Evolutionary conservation across 2,329 filamentous ascomycete genomes (phyloP), one percentile per base, ranked within the genome.

Genomic region (Phoma sp.): DNA sequence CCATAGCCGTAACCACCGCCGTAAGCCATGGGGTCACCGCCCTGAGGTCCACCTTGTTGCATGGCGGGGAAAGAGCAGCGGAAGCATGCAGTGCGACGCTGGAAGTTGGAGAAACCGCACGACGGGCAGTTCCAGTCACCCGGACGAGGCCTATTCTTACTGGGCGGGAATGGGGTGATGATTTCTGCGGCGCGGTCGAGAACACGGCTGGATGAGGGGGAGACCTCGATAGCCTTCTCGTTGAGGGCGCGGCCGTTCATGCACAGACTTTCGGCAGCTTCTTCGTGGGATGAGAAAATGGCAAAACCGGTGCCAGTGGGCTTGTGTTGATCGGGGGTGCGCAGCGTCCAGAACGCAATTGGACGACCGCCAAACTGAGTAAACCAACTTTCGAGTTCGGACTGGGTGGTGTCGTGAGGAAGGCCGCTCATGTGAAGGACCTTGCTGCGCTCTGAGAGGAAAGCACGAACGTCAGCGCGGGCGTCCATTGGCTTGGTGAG

Each of bases 91-190:
- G 95, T 98, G 66, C 95, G 91, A 69, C 95, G 91, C 79, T 99
- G 95, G 82, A 99, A 99, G 83, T 99, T 99, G 69, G 92, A 97
- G 81, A 99, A 99, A 57, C 95, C 95, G 72, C 95, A 99, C 46
- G 93, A 97, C 38, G 95, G 95, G 81, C 95, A 99, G 56, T 93
- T 98, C 95, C 95, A 99, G 78, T 99, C 95, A 75, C 95, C 95
- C 32, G 95, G 95, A 53, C 95, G 90, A 58, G 95, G 95, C 36
- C 95, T 88, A 78, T 99, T 99, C 84, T 99, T 99, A 79, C 93
- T 97, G 1, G 95, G 95, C 45, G 95, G 95, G 82, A 99, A 99
- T 0, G 95, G 93, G 1, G 93, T 97, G 47, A 99, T 84, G 61
- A 99, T 97, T 66, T 97, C 95, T 53, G 93, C 91, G 50, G 95